These are phyloP conservation scores for Benincasa hispida DNA, from an alignment of 306 rosid species.

Conservation along the genomic window DNA sequence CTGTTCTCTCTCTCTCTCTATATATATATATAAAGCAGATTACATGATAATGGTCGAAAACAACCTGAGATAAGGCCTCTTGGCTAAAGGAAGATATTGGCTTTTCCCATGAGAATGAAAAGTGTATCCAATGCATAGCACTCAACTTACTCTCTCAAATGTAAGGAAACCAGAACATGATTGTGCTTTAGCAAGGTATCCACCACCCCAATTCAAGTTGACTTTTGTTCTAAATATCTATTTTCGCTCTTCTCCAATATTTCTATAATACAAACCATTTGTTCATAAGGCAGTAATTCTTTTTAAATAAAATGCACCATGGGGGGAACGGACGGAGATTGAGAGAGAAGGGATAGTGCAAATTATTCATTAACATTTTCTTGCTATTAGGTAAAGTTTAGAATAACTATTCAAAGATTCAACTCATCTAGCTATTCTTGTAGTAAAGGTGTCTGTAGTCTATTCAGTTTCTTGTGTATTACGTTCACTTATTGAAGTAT, in stretches of 20 bases:
- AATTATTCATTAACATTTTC: background rate
- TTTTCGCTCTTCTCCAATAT: background rate
- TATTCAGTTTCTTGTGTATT: background rate
- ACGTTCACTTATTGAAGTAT: background rate
- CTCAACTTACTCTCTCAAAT: background rate
- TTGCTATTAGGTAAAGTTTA: background rate
- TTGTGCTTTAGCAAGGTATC: background rate
- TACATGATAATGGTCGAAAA: background rate
- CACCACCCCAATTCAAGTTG: background rate
- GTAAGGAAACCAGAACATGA: background rate
- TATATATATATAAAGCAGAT: no score
- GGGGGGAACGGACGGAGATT: background rate
- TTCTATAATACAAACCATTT: background rate
- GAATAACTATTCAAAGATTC: background rate
- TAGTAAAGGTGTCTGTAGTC: background rate
- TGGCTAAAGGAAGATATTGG: background rate
- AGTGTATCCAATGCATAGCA: background rate
- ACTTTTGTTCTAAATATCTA: background rate
- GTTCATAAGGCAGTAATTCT: background rate
- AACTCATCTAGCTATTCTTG: background rate
- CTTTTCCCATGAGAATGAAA: background rate
- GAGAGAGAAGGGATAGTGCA: background rate
- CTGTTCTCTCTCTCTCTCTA: no score
- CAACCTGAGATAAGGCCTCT: background rate
- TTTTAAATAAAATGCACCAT: background rate